A percentile compares a stretch with the other conserved stretches of the same genome.
These are phyloP conservation scores for Chernovozyma sophiae-reginae DNA, from an alignment of 1,139 yeast genomes.

Conservation along the genomic window DNA sequence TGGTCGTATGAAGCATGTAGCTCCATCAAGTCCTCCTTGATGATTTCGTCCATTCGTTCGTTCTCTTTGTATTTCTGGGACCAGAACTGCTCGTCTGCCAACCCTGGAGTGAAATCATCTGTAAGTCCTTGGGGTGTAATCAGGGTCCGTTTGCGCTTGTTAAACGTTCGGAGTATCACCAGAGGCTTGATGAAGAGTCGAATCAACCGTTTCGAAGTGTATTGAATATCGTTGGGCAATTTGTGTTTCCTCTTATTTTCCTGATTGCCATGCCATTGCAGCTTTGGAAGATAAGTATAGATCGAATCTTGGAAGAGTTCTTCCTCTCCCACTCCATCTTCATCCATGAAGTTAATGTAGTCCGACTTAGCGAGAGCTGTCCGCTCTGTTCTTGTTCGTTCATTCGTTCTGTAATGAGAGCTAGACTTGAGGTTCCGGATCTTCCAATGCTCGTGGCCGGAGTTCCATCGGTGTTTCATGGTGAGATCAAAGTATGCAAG, in stretches of 20 bases:
- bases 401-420: background rate
- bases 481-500: conserved; percentile 10
- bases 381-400: background rate
- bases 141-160: conserved; percentile 3
- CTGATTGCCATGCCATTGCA: background rate
- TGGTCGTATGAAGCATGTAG: conserved; percentile 12
- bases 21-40: conserved; percentile 15
- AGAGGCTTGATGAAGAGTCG: conserved; percentile 2
- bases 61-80: conserved; percentile 9
- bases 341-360: conserved; percentile 2
- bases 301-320: conserved; percentile 5
- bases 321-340: conserved; percentile 5
- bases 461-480: conserved; percentile 1
- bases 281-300: conserved; percentile 2
- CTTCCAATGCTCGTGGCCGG: conserved; percentile 5
- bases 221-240: conserved; percentile 1
- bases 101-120: background rate
- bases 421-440: conserved; percentile 2
- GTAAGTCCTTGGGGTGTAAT: background rate
- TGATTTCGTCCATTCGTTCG: conserved; percentile 13
- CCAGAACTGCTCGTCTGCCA: conserved; percentile 12
- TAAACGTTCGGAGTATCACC: conserved; percentile 7
- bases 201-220: conserved; percentile 2
- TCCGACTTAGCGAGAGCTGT: background rate
- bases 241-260: background rate